Percentiles rank a stretch among this genome's conserved stretches.
Evolutionary conservation across 1,284 basidiomycete species (phyloP).

Genomic region (Sphagnurus paluster): DNA sequence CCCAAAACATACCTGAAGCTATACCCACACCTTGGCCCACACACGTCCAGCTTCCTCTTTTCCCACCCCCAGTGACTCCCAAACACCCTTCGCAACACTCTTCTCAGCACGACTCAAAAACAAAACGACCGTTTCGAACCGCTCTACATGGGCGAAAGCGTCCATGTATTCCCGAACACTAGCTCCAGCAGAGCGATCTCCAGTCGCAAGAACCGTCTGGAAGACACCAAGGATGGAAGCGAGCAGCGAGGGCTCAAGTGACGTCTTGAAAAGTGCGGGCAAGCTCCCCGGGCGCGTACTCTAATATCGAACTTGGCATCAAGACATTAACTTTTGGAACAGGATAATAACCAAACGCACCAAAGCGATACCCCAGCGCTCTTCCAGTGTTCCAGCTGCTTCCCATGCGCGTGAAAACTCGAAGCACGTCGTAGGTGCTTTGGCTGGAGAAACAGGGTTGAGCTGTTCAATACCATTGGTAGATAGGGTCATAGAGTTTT

Average conservation of each 20-base stretch:
- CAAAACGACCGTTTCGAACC: conserved; percentile 62
- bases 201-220: conserved; percentile 30
- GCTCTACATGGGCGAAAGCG: conserved; percentile 49
- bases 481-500: not conserved
- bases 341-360: conserved; percentile 36
- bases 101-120: conserved; percentile 62
- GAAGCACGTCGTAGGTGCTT: conserved; percentile 50
- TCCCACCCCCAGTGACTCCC: conserved; percentile 30
- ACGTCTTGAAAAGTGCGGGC: conserved; percentile 60
- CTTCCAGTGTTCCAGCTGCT: conserved; percentile 31
- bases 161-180: conserved; percentile 49
- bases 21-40: conserved; percentile 17
- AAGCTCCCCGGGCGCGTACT: conserved; percentile 53
- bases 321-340: not conserved
- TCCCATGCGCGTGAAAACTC: conserved; percentile 60
- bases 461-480: not conserved
- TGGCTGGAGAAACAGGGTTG: conserved; percentile 8
- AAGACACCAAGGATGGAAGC: conserved; percentile 56
- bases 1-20: not conserved
- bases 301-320: conserved; percentile 30
- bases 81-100: conserved; percentile 37
- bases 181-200: conserved; percentile 15
- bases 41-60: conserved; percentile 10
- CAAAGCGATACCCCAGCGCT: conserved; percentile 53
- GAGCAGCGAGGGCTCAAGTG: conserved; percentile 63